Evolutionary conservation across 108 stramenopile genomes (phyloP).

Genomic region (Cylindrotheca closterium): DNA sequence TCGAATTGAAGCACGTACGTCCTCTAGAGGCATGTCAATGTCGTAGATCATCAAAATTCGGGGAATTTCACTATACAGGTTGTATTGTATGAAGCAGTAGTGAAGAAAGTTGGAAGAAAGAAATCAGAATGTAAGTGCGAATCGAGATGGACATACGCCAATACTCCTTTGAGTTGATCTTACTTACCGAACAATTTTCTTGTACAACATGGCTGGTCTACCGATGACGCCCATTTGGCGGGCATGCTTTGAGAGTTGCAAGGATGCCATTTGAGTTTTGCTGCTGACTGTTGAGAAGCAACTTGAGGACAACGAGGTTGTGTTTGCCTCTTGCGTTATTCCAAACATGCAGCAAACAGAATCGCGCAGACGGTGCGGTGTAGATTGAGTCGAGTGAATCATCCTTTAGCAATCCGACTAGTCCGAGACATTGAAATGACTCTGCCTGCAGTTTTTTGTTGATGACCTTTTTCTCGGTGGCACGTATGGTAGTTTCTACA

Average conservation of each 20-base stretch:
- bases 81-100: no score
- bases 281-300: neutral
- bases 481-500: no score
- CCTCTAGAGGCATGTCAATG: slow-evolving; percentile 74
- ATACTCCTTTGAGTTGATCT: neutral
- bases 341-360: no score
- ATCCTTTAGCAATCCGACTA: no score
- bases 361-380: no score
- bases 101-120: neutral
- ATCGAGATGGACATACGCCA: neutral
- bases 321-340: no score
- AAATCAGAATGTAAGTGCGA: slow-evolving; percentile 1
- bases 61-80: slow-evolving; percentile 69
- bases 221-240: slow-evolving; percentile 43
- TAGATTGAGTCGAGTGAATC: no score
- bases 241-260: slow-evolving; percentile 62
- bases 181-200: slow-evolving; percentile 51
- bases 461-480: no score
- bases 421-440: no score
- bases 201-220: slow-evolving; percentile 58
- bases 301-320: no score
- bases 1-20: slow-evolving; percentile 66
- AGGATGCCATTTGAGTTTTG: slow-evolving; percentile 40
- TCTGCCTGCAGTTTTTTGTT: no score
- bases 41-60: slow-evolving; percentile 90